Base-by-base conservation (phyloP, 495 filamentous ascomycete species). In the Letharia columbiana region DNA sequence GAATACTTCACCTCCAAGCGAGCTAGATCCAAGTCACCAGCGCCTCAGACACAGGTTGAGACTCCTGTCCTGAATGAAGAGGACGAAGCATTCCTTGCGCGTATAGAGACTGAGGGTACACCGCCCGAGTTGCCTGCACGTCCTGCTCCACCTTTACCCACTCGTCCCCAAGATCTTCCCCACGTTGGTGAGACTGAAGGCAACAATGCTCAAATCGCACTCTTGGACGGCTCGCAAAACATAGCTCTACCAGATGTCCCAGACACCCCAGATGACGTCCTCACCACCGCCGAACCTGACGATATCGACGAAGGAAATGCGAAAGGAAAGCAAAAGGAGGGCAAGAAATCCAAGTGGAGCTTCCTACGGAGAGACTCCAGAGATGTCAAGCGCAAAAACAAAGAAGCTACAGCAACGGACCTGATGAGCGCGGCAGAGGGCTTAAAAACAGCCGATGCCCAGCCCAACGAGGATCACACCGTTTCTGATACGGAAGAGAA, bases 71-170 rank as follows among this genome's bases (percentile, higher is more conserved):
- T 87, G 13, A 81, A 75, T 12, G 71, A 78, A 31, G 80, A 82
- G 64, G 85, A 87, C 61, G 84, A 86, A 70, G 75, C 76, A 33
- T 86, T 84, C 67, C 70, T 87, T 28, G 77, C 76, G 17, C 77
- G 76, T 45, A 75, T 86, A 40, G 80, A 79, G 40, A 31, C 65
- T 60, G 65, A 71, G 54, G 60, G 67, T 20, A 69, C 59, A 54
- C 68, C 70, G 20, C 72, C 73, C 11, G 68, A 71, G 12, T 35
- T 72, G n/a, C 67, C 72, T 20, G 71, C 71, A 52, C 68, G 66
- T 13, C 70, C 68, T 35, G 64, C 58, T 54, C 70, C 71, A 58
- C 64, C 67, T 17, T 54, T 71, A 9, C 70, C 71, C 37, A 18
- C 61, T 17, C 71, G 66, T 2, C 73, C 70, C 33, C 64, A 65